Conservation (phyloP, 1,284 basidiomycete genomes). For the Cutaneotrichosporon cyanovorans region DNA sequence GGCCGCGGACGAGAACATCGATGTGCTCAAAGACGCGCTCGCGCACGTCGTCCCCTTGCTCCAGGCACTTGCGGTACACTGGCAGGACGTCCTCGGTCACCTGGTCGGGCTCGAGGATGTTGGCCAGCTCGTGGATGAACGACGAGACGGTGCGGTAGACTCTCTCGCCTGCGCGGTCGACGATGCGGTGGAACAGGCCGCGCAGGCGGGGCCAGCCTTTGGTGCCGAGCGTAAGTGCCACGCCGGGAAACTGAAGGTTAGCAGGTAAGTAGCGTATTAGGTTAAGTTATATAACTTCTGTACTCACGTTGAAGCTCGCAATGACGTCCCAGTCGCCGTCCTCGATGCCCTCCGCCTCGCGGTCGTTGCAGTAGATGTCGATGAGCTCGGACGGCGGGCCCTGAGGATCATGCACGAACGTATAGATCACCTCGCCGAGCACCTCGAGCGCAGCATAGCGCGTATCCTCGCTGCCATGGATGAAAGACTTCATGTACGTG, state of each 20-base stretch:
- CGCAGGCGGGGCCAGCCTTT: slow-evolving; percentile 71
- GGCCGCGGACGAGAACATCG: slow-evolving; percentile 54
- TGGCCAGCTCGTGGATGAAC: slow-evolving; percentile 80
- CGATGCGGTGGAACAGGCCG: slow-evolving; percentile 59
- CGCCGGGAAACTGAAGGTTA: slow-evolving; percentile 62
- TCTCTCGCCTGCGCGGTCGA: slow-evolving; percentile 49
- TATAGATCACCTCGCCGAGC: slow-evolving; percentile 82
- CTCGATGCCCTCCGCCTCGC: slow-evolving; percentile 3
- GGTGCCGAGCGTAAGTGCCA: slow-evolving; percentile 72
- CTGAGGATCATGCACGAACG: slow-evolving; percentile 59
- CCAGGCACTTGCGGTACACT: slow-evolving; percentile 60
- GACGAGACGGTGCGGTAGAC: slow-evolving; percentile 56
- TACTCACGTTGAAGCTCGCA: slow-evolving; percentile 72
- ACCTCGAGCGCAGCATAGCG: slow-evolving; percentile 78
- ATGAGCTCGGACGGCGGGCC: slow-evolving; percentile 76
- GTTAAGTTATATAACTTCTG: background rate
- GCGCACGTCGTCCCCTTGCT: slow-evolving; percentile 62
- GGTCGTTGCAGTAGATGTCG: slow-evolving; percentile 57
- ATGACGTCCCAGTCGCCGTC: slow-evolving; percentile 72
- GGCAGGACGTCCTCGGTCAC: slow-evolving; percentile 64
- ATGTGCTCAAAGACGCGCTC: slow-evolving; percentile 55
- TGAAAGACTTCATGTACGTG: slow-evolving; percentile 57
- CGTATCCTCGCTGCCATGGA: slow-evolving; percentile 63
- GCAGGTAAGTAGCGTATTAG: background rate
- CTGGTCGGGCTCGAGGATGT: slow-evolving; percentile 67